Conservation (phyloP, 2,329 filamentous ascomycete species). For the Colletotrichum paranaense region DNA sequence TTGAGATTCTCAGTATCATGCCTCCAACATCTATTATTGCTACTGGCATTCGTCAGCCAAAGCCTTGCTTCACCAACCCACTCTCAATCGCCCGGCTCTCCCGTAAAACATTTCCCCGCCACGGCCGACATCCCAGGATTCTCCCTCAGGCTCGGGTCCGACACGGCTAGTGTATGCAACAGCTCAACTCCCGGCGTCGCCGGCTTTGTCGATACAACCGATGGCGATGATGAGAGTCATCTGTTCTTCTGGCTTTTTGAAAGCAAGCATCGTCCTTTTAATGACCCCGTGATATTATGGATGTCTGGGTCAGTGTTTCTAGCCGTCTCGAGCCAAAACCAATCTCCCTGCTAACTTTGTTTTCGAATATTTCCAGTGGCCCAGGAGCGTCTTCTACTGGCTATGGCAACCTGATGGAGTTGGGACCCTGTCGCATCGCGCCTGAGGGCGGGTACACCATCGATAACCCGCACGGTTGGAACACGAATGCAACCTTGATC, state of each 20-base stretch:
- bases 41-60: background rate
- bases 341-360: background rate
- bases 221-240: background rate
- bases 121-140: background rate
- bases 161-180: background rate
- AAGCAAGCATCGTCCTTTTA: background rate
- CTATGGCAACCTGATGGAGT: constrained; percentile 11
- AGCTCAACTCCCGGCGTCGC: background rate
- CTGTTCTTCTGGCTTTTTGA: constrained; percentile 22
- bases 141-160: background rate
- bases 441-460: constrained; percentile 3
- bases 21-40: background rate
- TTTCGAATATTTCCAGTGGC: background rate
- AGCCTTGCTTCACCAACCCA: background rate
- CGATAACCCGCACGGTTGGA: constrained; percentile 2
- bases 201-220: background rate
- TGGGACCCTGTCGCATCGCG: constrained; percentile 12
- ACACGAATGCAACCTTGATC: background rate
- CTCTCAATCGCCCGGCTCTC: background rate
- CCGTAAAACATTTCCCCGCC: background rate
- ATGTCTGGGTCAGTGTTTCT: background rate
- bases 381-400: constrained; percentile 15
- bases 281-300: constrained; percentile 10
- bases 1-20: background rate
- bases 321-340: background rate